These are phyloP conservation scores for Fusarium staphyleae DNA, from an alignment of 2,329 filamentous ascomycete genomes.

Conservation along the genomic window DNA sequence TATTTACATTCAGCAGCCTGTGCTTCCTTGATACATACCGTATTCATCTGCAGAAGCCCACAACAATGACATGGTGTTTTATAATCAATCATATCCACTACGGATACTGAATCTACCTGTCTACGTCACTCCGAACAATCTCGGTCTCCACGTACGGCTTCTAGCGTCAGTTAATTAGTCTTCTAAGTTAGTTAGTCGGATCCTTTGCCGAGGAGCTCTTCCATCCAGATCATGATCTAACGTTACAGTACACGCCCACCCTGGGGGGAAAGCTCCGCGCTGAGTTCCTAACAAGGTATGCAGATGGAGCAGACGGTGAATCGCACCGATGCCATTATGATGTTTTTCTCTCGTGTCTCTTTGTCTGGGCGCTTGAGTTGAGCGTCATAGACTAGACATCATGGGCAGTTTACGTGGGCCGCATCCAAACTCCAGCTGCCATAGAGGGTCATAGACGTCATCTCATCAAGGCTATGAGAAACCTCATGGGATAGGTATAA, in stretches of 20 bases:
- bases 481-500: slow-evolving; percentile 18
- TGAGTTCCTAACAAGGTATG: slow-evolving; percentile 13
- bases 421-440: neutral
- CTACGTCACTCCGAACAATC: slow-evolving; percentile 19
- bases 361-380: neutral
- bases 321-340: slow-evolving; percentile 4
- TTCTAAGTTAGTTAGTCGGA: slow-evolving; percentile 2
- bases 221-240: slow-evolving; percentile 13
- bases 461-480: neutral
- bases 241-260: neutral
- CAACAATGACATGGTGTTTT: neutral
- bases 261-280: neutral
- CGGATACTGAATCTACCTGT: slow-evolving; percentile 8
- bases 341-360: neutral
- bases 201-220: slow-evolving; percentile 8
- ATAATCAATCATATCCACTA: neutral
- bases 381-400: slow-evolving; percentile 20
- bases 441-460: slow-evolving; percentile 17
- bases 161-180: slow-evolving; percentile 4
- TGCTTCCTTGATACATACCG: too few species aligned
- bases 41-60: too few species aligned
- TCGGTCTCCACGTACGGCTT: slow-evolving; percentile 9
- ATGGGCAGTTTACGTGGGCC: too few species aligned
- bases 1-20: too few species aligned
- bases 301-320: neutral